These are phyloP conservation scores for Trametopsis cervina DNA, from an alignment of 768 basidiomycete genomes.

Conservation along the genomic window DNA sequence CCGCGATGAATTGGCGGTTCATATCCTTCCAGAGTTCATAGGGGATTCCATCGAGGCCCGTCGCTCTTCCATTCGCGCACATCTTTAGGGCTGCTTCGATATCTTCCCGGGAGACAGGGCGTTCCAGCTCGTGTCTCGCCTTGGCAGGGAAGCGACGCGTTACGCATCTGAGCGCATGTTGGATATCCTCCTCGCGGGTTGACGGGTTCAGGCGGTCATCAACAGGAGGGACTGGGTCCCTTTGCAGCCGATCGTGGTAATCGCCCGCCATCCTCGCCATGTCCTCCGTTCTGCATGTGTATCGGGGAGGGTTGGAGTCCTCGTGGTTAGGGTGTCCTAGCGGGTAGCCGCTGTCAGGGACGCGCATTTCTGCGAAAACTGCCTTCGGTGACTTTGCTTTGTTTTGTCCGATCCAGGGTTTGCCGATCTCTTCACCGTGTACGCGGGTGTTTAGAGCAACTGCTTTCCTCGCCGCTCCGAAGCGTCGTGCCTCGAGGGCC, in stretches of 20 bases:
- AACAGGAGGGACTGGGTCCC: not conserved
- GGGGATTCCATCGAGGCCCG: slow-evolving; percentile 7
- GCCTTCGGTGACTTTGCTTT: not conserved
- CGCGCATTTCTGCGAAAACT: not conserved
- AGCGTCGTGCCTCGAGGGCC: not conserved
- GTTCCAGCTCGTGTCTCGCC: not conserved
- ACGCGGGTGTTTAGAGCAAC: not conserved
- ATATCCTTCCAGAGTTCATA: slow-evolving; percentile 7
- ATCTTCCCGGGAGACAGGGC: not conserved
- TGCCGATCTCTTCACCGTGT: not conserved
- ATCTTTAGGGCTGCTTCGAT: not conserved
- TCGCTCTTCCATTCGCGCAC: not conserved
- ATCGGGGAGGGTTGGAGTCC: not conserved
- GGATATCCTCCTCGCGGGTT: not conserved
- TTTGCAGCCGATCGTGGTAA: slow-evolving; percentile 1
- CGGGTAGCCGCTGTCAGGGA: not conserved
- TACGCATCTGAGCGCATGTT: not conserved
- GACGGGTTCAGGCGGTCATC: not conserved
- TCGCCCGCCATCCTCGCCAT: not conserved
- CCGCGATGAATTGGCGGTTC: not conserved
- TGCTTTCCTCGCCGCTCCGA: not conserved
- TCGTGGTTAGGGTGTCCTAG: not conserved
- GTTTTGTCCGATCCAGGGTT: not conserved
- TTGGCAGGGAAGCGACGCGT: not conserved
- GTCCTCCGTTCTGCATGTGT: not conserved